Conservation (phyloP, 164 flowering plant genomes). For the Dillenia suffruticosa region DNA sequence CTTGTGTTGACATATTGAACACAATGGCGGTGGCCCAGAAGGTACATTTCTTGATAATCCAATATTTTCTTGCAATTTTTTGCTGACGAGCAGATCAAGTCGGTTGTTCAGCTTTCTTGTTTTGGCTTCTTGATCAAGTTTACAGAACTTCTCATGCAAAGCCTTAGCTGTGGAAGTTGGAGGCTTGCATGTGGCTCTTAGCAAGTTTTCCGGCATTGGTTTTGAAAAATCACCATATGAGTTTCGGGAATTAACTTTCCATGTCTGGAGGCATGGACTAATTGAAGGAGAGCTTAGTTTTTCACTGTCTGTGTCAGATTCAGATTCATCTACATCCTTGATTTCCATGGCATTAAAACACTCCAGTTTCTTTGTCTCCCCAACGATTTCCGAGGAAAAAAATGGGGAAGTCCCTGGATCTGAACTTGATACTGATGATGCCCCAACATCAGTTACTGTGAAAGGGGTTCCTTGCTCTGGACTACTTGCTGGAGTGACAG, state of each 20-base stretch:
- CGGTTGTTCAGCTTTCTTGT: slow-evolving; percentile 25
- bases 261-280: slow-evolving; percentile 38
- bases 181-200: slow-evolving; percentile 20
- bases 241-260: slow-evolving; percentile 44
- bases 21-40: slow-evolving; percentile 79
- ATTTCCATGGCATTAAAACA: slow-evolving; percentile 16
- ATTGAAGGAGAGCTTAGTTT: slow-evolving; percentile 27
- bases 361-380: slow-evolving; percentile 28
- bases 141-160: slow-evolving; percentile 41
- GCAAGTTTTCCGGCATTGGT: slow-evolving; percentile 21
- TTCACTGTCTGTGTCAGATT: slow-evolving; percentile 64
- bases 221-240: slow-evolving; percentile 27
- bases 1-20: slow-evolving; percentile 84
- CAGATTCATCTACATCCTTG: slow-evolving; percentile 32
- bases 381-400: slow-evolving; percentile 32
- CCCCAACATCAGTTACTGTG: slow-evolving; percentile 62
- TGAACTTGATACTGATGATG: slow-evolving; percentile 78
- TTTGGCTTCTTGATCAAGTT: slow-evolving; percentile 41
- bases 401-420: slow-evolving; percentile 64
- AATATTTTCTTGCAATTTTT: slow-evolving; percentile 54
- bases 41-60: slow-evolving; percentile 55
- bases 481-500: slow-evolving; percentile 82
- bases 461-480: slow-evolving; percentile 68
- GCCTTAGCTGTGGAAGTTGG: slow-evolving; percentile 30
- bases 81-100: slow-evolving; percentile 33